Conservation (phyloP, 169 alveolate genomes). For the Eimeria praecox region DNA sequence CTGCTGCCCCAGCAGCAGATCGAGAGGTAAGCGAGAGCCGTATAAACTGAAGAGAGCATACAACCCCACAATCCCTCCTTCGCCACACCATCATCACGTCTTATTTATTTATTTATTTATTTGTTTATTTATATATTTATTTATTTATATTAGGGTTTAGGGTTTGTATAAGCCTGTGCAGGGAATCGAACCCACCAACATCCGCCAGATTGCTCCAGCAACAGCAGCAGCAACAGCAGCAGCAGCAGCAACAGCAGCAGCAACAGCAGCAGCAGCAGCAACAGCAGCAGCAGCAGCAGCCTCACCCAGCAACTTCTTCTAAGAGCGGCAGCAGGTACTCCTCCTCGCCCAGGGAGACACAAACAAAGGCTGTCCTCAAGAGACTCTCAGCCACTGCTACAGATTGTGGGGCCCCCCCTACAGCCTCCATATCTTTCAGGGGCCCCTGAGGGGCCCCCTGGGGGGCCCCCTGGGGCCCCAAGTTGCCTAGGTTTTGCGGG, state of each 20-base stretch:
- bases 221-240: not conserved
- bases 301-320: conserved; percentile 75
- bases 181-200: too few relatives aligned
- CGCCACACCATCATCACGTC: not conserved
- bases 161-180: too few relatives aligned
- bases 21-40: conserved; percentile 64
- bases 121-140: too few relatives aligned
- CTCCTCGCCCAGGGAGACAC: conserved; percentile 75
- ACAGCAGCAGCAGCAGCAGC: not conserved
- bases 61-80: not conserved
- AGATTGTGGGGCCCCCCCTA: not conserved
- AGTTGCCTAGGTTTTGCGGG: not conserved
- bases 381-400: conserved; percentile 66
- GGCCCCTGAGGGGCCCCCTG: not conserved
- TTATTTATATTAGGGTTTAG: too few relatives aligned
- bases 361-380: conserved; percentile 60
- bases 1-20: conserved; percentile 81
- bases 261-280: not conserved
- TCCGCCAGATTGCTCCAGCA: too few relatives aligned
- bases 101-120: too few relatives aligned
- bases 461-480: conserved; percentile 22
- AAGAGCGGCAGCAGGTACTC: conserved; percentile 67
- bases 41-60: conserved; percentile 43
- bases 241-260: not conserved
- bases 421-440: not conserved